Conservation (phyloP, 345 rosid species). For the Eucalyptus paniculata region DNA sequence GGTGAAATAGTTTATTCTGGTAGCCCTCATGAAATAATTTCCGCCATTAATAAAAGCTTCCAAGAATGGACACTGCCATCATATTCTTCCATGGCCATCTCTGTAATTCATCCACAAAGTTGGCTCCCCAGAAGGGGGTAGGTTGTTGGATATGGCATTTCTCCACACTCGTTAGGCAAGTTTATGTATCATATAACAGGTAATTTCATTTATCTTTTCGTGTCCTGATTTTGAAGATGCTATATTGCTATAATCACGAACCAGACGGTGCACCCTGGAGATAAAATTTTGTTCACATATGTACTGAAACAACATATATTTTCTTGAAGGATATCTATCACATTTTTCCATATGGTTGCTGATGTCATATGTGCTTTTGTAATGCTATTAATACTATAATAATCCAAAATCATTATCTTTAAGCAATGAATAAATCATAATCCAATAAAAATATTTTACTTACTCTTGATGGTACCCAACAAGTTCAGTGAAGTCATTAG, state of each 20-base stretch:
- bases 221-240: neutral
- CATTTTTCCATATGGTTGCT: neutral
- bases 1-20: neutral
- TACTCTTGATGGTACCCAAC: constrained; percentile 98
- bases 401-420: neutral
- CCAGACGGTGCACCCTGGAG: neutral
- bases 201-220: neutral
- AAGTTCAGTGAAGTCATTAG: constrained; percentile 88
- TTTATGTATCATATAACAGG: neutral
- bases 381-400: neutral
- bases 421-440: neutral
- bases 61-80: neutral
- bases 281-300: neutral
- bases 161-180: neutral
- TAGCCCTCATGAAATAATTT: neutral
- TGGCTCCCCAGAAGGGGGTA: neutral
- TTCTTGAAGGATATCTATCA: neutral
- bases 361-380: neutral
- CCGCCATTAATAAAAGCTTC: neutral
- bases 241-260: neutral
- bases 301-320: neutral
- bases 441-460: constrained; percentile 3
- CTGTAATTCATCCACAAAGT: neutral
- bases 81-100: neutral
- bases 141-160: neutral